These are phyloP conservation scores for Arachnopeziza araneosa DNA, from an alignment of 2,329 filamentous ascomycete species.

Conservation along the genomic window DNA sequence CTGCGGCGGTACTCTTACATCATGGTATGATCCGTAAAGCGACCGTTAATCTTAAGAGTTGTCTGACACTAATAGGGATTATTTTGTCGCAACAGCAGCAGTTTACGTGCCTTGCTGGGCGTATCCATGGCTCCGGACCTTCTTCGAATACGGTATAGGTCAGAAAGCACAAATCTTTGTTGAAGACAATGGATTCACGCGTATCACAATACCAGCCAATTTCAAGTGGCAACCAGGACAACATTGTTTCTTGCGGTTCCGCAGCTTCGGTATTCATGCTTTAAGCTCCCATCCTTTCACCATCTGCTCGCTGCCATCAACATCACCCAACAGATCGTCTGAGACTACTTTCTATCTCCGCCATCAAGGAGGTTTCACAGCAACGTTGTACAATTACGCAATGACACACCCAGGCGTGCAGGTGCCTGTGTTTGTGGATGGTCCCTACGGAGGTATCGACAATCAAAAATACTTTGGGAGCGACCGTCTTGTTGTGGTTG, in stretches of 20 bases:
- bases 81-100: conserved; percentile 2
- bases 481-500: no score
- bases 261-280: background rate
- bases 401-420: no score
- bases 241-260: conserved; percentile 7
- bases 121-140: background rate
- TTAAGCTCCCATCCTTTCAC: conserved; percentile 2
- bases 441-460: no score
- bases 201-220: conserved; percentile 1
- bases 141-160: conserved; percentile 1
- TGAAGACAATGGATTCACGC: background rate
- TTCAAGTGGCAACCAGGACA: conserved; percentile 4
- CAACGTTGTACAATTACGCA: no score
- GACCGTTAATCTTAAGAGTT: background rate
- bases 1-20: conserved; percentile 2
- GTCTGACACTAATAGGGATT: background rate
- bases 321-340: background rate
- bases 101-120: background rate
- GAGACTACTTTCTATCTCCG: no score
- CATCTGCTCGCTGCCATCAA: conserved; percentile 5
- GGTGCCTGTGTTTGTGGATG: no score
- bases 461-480: no score
- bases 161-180: conserved; percentile 1
- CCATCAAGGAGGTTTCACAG: no score
- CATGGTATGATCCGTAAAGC: background rate